These are phyloP conservation scores for Solanum chacoense DNA, from an alignment of 305 asterid species.

Conservation along the genomic window DNA sequence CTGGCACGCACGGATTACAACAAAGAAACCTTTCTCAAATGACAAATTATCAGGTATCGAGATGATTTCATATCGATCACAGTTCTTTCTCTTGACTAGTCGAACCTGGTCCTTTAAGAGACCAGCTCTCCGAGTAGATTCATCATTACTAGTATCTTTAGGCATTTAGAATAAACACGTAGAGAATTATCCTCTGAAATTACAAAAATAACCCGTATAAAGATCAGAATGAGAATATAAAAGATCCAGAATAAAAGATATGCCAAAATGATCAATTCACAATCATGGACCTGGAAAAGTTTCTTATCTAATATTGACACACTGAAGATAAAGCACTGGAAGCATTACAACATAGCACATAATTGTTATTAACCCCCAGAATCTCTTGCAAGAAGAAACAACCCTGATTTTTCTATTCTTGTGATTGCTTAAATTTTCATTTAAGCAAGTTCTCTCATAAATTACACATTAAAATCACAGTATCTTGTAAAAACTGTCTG, in stretches of 20 bases:
- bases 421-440: not conserved
- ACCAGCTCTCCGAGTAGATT: conserved; percentile 49
- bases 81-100: conserved; percentile 67
- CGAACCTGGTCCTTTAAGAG: conserved; percentile 96
- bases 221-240: not conserved
- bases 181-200: conserved; percentile 21
- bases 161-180: conserved; percentile 29
- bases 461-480: not conserved
- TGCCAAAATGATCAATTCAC: not conserved
- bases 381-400: not conserved
- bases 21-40: conserved; percentile 98
- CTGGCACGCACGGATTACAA: conserved; percentile 84
- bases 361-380: not conserved
- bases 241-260: not conserved
- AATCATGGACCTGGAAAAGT: not conserved
- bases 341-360: not conserved
- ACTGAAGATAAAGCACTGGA: not conserved
- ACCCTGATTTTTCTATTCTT: not conserved
- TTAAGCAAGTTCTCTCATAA: not conserved
- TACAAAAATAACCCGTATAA: not conserved
- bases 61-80: conserved; percentile 64
- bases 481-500: not conserved
- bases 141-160: conserved; percentile 33
- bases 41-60: conserved; percentile 71
- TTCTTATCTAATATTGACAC: not conserved